phyloP scores from a whole-genome alignment of 208 protist genomes.

The Acanthamoeba castellanii region DNA sequence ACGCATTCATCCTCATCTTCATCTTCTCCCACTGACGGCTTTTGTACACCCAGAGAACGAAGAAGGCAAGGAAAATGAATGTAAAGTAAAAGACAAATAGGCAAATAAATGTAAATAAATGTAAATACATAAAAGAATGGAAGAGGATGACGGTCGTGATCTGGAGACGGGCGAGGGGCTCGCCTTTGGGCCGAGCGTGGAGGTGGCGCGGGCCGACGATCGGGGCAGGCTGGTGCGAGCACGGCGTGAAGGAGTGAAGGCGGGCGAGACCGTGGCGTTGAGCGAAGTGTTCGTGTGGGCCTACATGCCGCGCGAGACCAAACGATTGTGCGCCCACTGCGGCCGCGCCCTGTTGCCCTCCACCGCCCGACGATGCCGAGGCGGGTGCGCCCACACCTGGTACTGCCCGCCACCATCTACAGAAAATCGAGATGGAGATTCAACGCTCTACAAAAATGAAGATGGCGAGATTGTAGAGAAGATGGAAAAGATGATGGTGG shows the following conservation, averaged over 20 bases:
- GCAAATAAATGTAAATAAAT: too few species aligned
- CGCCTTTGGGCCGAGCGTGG: not conserved
- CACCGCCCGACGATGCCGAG: not conserved
- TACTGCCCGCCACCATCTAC: not conserved
- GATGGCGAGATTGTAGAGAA: not conserved
- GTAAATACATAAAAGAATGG: not conserved
- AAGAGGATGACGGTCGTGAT: not conserved
- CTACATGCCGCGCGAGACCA: not conserved
- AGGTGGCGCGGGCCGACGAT: not conserved
- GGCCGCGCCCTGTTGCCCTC: not conserved
- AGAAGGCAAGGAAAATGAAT: too few species aligned
- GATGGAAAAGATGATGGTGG: not conserved
- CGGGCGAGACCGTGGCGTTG: not conserved
- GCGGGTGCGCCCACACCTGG: not conserved
- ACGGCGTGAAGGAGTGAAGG: not conserved
- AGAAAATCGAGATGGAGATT: too few species aligned
- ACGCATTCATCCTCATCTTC: too few species aligned
- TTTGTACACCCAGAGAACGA: too few species aligned
- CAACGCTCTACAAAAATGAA: too few species aligned
- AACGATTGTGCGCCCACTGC: constrained; percentile 9
- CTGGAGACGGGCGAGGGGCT: constrained; percentile 15
- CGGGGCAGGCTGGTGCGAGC: constrained; percentile 3
- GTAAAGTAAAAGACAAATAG: not conserved
- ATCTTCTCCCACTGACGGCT: too few species aligned
- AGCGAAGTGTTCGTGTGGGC: constrained; percentile 31